Evolutionary conservation across 1,139 yeast species (phyloP).

Genomic region (Scheffersomyces titani): DNA sequence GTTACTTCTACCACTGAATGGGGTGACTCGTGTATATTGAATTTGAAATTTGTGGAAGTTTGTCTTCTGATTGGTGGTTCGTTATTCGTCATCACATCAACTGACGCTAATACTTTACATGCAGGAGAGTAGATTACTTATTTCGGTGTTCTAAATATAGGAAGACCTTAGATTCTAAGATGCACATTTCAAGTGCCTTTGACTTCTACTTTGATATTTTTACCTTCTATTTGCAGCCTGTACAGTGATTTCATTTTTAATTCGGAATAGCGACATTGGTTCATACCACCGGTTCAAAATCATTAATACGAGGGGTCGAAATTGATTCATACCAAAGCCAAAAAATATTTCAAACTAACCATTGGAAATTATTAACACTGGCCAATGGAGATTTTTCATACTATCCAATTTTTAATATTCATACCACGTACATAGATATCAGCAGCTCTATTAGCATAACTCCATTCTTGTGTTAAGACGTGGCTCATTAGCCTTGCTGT

Average conservation of each 20-base stretch:
- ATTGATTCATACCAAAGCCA: not conserved
- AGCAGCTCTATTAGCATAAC: not conserved
- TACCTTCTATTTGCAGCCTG: not conserved
- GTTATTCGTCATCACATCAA: not conserved
- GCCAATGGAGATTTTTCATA: not conserved
- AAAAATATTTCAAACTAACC: not conserved
- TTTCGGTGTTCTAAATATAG: not conserved
- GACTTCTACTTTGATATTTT: not conserved
- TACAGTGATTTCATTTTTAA: too few species aligned
- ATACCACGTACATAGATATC: not conserved
- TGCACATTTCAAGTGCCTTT: not conserved
- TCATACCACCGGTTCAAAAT: too few species aligned
- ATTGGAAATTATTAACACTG: not conserved
- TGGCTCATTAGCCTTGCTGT: not conserved
- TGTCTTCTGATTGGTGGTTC: not conserved
- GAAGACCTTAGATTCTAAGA: not conserved
- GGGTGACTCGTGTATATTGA: not conserved
- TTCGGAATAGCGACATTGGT: too few species aligned
- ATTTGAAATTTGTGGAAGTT: not conserved
- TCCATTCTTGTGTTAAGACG: not conserved
- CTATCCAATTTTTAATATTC: not conserved
- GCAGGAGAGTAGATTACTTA: not conserved
- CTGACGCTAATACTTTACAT: not conserved
- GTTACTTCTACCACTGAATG: not conserved
- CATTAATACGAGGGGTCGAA: too few species aligned